Conservation (phyloP, 352 stramenopile species). For the Phytophthora colocasiae region DNA sequence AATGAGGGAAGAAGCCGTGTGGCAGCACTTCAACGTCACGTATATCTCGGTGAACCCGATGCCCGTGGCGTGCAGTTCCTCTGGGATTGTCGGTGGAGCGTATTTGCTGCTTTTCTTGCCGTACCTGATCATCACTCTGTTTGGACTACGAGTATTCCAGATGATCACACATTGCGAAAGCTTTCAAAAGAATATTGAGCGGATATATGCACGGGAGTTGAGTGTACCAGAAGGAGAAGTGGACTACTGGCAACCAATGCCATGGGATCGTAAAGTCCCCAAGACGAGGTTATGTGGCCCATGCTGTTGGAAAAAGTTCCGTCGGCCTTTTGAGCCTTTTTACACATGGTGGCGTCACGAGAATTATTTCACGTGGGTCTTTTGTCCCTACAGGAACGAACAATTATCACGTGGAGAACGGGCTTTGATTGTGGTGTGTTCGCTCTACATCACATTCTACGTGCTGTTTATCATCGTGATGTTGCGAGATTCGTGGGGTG, state of each 20-base stretch:
- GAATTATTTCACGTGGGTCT: slow-evolving; percentile 84
- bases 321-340: slow-evolving; percentile 67
- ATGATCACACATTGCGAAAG: slow-evolving; percentile 69
- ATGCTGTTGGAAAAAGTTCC: slow-evolving; percentile 78
- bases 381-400: slow-evolving; percentile 76
- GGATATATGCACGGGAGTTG: slow-evolving; percentile 61
- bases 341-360: slow-evolving; percentile 83
- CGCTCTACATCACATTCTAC: slow-evolving; percentile 82
- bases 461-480: slow-evolving; percentile 75
- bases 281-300: slow-evolving; percentile 66
- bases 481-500: slow-evolving; percentile 52
- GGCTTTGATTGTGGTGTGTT: slow-evolving; percentile 71
- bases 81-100: slow-evolving; percentile 48
- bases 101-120: slow-evolving; percentile 71
- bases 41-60: slow-evolving; percentile 72
- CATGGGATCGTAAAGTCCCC: slow-evolving; percentile 77
- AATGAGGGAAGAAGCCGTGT: slow-evolving; percentile 18
- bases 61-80: slow-evolving; percentile 57
- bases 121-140: slow-evolving; percentile 60
- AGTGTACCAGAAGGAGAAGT: slow-evolving; percentile 66
- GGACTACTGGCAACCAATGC: slow-evolving; percentile 77
- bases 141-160: slow-evolving; percentile 68
- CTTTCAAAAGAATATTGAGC: slow-evolving; percentile 67
- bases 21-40: slow-evolving; percentile 35
- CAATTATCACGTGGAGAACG: slow-evolving; percentile 60